A percentile compares a stretch with the other conserved stretches of the same genome.
Conservation (phyloP, 208 protist species). For the Leishmania arabica region DNA sequence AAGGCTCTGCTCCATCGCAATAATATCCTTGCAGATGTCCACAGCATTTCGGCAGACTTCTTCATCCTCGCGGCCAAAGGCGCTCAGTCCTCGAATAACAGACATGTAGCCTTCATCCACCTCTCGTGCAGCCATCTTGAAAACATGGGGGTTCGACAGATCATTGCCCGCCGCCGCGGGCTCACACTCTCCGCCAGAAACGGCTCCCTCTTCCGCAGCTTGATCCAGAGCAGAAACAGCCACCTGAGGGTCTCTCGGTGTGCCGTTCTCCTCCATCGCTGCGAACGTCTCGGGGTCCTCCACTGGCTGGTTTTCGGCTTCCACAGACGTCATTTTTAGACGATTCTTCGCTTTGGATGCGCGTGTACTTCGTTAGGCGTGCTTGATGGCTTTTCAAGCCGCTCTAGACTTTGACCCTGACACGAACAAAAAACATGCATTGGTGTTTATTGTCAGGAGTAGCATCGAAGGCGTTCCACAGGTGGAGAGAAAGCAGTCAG, state of each 20-base stretch:
- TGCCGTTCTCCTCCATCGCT: conserved; percentile 6
- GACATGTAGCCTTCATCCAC: conserved; percentile 50
- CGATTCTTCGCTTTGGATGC: background rate
- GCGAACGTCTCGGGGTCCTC: conserved; percentile 2
- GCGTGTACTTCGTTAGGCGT: background rate
- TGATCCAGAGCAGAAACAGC: background rate
- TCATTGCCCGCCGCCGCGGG: conserved; percentile 3
- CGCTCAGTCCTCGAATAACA: conserved; percentile 50
- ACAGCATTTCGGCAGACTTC: conserved; percentile 29
- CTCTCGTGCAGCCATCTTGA: conserved; percentile 40
- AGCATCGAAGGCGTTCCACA: background rate
- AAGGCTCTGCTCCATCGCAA: conserved; percentile 63
- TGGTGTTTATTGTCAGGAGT: background rate
- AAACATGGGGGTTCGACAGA: conserved; percentile 25
- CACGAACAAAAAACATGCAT: background rate
- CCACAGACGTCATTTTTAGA: conserved; percentile 19
- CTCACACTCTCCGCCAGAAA: background rate
- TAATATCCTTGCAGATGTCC: conserved; percentile 55
- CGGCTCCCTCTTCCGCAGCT: conserved; percentile 3
- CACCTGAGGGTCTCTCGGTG: background rate
- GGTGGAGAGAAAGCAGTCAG: background rate
- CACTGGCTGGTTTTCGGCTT: conserved; percentile 5
- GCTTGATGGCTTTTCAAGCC: background rate
- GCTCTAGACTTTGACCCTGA: background rate
- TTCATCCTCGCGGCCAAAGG: conserved; percentile 44